Conservation (phyloP, 2,329 filamentous ascomycete species). For the Moelleriella libera region DNA sequence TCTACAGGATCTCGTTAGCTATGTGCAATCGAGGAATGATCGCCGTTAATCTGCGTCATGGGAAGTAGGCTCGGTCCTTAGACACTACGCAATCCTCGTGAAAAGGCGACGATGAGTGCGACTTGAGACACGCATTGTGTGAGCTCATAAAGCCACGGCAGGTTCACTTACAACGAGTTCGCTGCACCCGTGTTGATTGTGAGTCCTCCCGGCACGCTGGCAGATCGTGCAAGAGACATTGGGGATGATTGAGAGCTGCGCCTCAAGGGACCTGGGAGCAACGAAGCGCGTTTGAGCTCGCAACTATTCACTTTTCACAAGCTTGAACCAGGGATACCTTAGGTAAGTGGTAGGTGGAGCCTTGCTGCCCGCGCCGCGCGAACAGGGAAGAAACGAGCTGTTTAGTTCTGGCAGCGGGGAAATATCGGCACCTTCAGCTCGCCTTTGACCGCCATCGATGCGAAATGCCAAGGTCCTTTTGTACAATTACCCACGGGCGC, state of each 20-base stretch:
- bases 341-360: neutral
- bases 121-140: no score
- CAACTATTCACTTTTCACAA: conserved; percentile 3
- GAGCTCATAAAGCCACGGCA: no score
- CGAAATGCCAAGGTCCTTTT: no score
- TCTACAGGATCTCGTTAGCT: conserved; percentile 5
- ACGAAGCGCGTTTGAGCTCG: conserved; percentile 1
- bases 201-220: conserved; percentile 44
- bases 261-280: neutral
- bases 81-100: neutral
- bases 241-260: conserved; percentile 4
- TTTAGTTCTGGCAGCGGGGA: neutral
- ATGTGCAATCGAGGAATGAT: no score
- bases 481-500: no score
- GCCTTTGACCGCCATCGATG: neutral
- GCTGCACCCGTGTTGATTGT: conserved; percentile 50
- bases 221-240: conserved; percentile 41
- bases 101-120: neutral
- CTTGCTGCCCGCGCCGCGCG: neutral
- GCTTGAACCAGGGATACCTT: neutral
- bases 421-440: neutral
- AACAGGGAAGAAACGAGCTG: neutral
- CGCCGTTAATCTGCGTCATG: no score
- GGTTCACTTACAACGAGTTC: conserved; percentile 27
- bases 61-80: no score